Conservation (phyloP, 129 eudicot species). For the Flaveria bidentis region DNA sequence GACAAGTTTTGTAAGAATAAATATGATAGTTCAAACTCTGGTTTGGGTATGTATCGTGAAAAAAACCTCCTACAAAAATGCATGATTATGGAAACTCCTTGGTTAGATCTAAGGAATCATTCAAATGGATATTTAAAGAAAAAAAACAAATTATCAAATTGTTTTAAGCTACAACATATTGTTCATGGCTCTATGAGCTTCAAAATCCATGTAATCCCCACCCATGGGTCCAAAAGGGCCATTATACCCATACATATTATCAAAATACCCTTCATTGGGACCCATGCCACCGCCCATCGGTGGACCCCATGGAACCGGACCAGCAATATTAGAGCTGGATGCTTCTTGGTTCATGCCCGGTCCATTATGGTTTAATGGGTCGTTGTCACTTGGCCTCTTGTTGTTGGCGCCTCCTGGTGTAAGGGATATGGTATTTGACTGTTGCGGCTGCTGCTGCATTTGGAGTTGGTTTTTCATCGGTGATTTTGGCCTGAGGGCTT, state of each 20-base stretch:
- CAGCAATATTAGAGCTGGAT: slow-evolving; percentile 54
- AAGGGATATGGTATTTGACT: slow-evolving; percentile 61
- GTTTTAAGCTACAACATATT: slow-evolving; percentile 49
- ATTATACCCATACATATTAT: slow-evolving; percentile 70
- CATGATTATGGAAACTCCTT: too few species aligned
- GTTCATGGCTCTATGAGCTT: slow-evolving; percentile 75
- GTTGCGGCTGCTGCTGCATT: slow-evolving; percentile 45
- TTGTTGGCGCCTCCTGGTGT: slow-evolving; percentile 52
- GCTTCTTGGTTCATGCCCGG: slow-evolving; percentile 69
- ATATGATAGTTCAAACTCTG: too few species aligned
- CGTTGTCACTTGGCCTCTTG: slow-evolving; percentile 60
- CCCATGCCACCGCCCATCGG: slow-evolving; percentile 52
- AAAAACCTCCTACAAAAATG: too few species aligned
- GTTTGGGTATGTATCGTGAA: too few species aligned
- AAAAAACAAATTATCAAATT: slow-evolving; percentile 9
- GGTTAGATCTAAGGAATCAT: neutral
- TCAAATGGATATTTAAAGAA: neutral
- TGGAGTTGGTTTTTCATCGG: slow-evolving; percentile 98
- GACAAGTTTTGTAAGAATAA: too few species aligned
- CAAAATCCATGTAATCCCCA: slow-evolving; percentile 70
- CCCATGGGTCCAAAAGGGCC: slow-evolving; percentile 54
- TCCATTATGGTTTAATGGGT: slow-evolving; percentile 56
- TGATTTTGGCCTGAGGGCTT: slow-evolving; percentile 89
- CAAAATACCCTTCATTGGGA: slow-evolving; percentile 62
- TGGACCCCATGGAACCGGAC: slow-evolving; percentile 75